phyloP scores from a whole-genome alignment of 1,139 yeast species.

The Candida sp. region DNA sequence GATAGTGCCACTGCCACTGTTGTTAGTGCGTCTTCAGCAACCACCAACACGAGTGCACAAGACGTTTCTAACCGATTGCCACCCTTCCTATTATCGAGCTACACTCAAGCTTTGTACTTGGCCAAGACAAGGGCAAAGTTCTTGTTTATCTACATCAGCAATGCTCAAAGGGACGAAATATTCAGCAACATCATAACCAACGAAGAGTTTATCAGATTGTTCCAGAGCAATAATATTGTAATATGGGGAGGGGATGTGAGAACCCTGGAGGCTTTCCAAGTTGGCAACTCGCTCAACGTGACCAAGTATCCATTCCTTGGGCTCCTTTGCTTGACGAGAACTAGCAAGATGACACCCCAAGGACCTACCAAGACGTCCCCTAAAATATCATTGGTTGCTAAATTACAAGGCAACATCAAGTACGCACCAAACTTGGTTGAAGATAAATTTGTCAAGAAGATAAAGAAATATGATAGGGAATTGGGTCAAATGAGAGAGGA shows the following conservation, averaged over 20 bases:
- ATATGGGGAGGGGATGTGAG: slow-evolving; percentile 92
- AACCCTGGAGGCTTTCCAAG: slow-evolving; percentile 83
- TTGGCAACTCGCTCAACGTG: slow-evolving; percentile 76
- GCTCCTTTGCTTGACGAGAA: slow-evolving; percentile 59
- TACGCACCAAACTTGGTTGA: slow-evolving; percentile 25
- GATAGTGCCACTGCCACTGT: background rate
- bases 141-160: slow-evolving; percentile 74
- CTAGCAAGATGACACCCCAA: slow-evolving; percentile 59
- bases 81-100: slow-evolving; percentile 72
- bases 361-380: slow-evolving; percentile 59
- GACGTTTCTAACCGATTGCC: slow-evolving; percentile 25
- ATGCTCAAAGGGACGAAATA: slow-evolving; percentile 68
- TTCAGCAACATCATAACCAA: slow-evolving; percentile 61
- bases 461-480: slow-evolving; percentile 63
- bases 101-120: slow-evolving; percentile 71
- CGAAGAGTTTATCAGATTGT: slow-evolving; percentile 53
- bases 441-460: slow-evolving; percentile 44
- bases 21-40: background rate
- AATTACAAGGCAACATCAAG: slow-evolving; percentile 52
- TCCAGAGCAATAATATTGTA: slow-evolving; percentile 52
- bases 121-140: slow-evolving; percentile 74
- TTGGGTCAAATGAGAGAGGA: slow-evolving; percentile 63
- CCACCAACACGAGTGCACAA: background rate
- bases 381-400: slow-evolving; percentile 62
- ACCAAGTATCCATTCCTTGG: slow-evolving; percentile 85